A percentile compares a stretch with the other conserved stretches of the same genome.
Conservation (phyloP, 805 yeast genomes). For the Torulaspora microellipsoides region DNA sequence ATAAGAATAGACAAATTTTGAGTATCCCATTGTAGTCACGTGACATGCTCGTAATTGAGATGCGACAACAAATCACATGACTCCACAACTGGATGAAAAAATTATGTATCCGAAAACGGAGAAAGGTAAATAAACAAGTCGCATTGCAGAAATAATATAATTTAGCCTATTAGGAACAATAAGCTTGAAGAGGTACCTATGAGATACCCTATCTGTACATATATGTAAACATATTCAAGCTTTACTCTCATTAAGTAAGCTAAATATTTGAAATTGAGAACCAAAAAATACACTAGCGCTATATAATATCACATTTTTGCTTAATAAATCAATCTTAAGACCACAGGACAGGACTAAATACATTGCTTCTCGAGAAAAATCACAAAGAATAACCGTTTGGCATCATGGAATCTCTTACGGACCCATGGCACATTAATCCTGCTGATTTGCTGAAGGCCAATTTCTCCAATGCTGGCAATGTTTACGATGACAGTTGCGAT, state of each 20-base stretch:
- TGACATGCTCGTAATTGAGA: no score
- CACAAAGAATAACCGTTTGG: background rate
- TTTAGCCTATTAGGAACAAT: background rate
- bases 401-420: slow-evolving; percentile 12
- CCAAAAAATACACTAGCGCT: no score
- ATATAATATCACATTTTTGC: no score
- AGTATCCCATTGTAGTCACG: slow-evolving; percentile 4
- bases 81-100: background rate
- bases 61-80: background rate
- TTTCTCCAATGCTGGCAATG: slow-evolving; percentile 1
- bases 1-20: slow-evolving; percentile 11
- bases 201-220: background rate
- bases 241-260: background rate
- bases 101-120: slow-evolving; percentile 6
- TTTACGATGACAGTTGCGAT: slow-evolving; percentile 1
- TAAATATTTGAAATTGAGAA: no score
- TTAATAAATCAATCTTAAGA: no score
- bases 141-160: background rate
- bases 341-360: no score
- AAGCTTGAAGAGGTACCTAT: background rate
- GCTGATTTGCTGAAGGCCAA: slow-evolving; percentile 10
- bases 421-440: slow-evolving; percentile 21
- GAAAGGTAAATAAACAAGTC: slow-evolving; percentile 6
- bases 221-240: background rate
- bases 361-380: no score